Evolutionary conservation across 257 asterid species (phyloP).

Genomic region (Rehmannia glutinosa): DNA sequence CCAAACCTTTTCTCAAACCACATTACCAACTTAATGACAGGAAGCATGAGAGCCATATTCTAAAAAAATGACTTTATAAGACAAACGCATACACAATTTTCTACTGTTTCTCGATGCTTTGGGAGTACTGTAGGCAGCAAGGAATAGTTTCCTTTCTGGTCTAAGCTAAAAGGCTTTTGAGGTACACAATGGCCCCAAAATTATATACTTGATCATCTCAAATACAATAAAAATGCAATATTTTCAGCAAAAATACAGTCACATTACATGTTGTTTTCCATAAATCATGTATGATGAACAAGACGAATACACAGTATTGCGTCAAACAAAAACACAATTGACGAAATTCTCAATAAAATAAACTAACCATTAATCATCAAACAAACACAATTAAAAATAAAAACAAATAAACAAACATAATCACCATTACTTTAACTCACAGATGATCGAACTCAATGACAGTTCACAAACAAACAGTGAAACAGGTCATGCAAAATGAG

Average conservation of each 20-base stretch:
- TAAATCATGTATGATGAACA: neutral
- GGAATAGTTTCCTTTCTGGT: neutral
- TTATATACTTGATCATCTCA: neutral
- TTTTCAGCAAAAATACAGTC: neutral
- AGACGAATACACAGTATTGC: neutral
- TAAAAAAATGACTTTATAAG: too few species aligned
- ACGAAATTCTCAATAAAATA: neutral
- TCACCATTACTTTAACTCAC: neutral
- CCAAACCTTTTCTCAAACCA: neutral
- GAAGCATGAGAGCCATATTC: neutral
- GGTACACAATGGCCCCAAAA: neutral
- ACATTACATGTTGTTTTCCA: neutral
- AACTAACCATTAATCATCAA: neutral
- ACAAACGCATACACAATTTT: neutral
- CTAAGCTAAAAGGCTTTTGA: neutral
- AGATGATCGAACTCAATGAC: neutral
- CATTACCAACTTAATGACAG: neutral
- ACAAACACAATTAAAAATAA: conserved; percentile 1
- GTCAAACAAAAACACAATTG: neutral
- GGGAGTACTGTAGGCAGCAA: neutral
- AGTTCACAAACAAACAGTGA: neutral
- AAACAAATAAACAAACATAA: neutral
- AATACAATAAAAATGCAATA: neutral
- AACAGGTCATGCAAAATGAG: neutral
- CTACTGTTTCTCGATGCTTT: neutral